Evolutionary conservation across 2,329 filamentous ascomycete species (phyloP), one percentile per base, ranked within the genome.

Genomic region (Chaetomiaceae sp.): DNA sequence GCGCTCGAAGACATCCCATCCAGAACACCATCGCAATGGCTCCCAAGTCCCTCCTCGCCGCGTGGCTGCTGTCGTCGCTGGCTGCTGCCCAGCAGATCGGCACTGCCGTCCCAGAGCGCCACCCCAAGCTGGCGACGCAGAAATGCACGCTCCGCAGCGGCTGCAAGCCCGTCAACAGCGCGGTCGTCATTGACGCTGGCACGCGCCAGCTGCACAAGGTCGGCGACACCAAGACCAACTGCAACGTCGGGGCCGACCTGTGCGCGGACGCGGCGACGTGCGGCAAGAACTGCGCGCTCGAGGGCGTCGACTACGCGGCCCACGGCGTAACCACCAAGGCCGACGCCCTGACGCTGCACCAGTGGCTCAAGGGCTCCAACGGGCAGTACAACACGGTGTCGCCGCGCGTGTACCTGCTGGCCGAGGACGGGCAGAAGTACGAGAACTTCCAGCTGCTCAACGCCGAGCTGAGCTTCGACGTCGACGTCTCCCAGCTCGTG

Each of bases 381-480:
- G 42, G 42, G 17, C 11, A 15, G 12, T 15, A 9, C 42, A 41
- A 24, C 22, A 24, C 17, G 14, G 49, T 52, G 9, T 53, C 51
- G 3, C 60, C 76, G 12, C 71, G 79, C 48, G 62, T 79, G 34
- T 83, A 81, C 60, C 69, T 83, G 42, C 70, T 83, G 60, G 71
- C 69, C 50, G 61, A 43, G 53, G 65, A 69, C 41, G 73, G 75
- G 45, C 67, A 65, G 46, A 72, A 72, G 42, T 83, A 83, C 59
- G 64, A 79, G 62, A 68, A 74, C 54, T 72, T 83, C 61, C 68
- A 76, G 50, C 66, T 82, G 41, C 67, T 74, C 42, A 74, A 74
- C 64, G 66, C 74, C 56, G 80, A 84, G 60, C 74, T 84, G 58
- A 74, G 73, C 11, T 81, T 83, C 48, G 78, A 82, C 45, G 78